These are phyloP conservation scores for Globisporangium echinulatum DNA, from an alignment of 352 stramenopile species.

Conservation along the genomic window DNA sequence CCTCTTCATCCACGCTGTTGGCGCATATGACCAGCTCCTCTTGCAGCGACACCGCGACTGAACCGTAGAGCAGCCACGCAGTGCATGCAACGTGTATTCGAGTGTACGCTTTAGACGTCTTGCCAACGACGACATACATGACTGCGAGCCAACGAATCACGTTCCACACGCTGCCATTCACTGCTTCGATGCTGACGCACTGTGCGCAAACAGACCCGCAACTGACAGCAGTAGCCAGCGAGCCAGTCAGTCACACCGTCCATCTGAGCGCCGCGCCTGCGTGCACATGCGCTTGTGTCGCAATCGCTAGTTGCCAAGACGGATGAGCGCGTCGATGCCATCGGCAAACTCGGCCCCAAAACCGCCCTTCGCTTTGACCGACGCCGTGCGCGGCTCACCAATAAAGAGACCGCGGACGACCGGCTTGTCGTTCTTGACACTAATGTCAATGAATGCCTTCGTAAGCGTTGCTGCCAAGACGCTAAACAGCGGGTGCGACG, in stretches of 20 bases:
- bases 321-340: slow-evolving; percentile 48
- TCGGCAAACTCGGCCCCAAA: slow-evolving; percentile 66
- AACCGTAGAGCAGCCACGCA: too few species aligned
- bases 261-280: background rate
- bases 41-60: too few species aligned
- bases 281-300: background rate
- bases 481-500: slow-evolving; percentile 54
- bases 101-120: too few species aligned
- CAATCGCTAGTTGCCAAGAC: slow-evolving; percentile 41
- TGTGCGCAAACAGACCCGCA: too few species aligned
- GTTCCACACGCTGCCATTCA: too few species aligned
- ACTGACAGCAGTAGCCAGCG: too few species aligned
- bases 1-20: too few species aligned
- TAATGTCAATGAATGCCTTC: slow-evolving; percentile 81
- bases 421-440: slow-evolving; percentile 71
- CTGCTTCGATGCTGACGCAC: too few species aligned
- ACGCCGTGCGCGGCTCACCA: slow-evolving; percentile 66
- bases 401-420: slow-evolving; percentile 77
- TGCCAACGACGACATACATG: too few species aligned
- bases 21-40: too few species aligned
- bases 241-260: background rate
- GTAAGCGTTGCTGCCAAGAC: slow-evolving; percentile 47
- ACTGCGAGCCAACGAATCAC: too few species aligned
- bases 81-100: too few species aligned
- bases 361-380: slow-evolving; percentile 63